phyloP scores from a whole-genome alignment of 305 asterid genomes.

The Fraxinus albicans region DNA sequence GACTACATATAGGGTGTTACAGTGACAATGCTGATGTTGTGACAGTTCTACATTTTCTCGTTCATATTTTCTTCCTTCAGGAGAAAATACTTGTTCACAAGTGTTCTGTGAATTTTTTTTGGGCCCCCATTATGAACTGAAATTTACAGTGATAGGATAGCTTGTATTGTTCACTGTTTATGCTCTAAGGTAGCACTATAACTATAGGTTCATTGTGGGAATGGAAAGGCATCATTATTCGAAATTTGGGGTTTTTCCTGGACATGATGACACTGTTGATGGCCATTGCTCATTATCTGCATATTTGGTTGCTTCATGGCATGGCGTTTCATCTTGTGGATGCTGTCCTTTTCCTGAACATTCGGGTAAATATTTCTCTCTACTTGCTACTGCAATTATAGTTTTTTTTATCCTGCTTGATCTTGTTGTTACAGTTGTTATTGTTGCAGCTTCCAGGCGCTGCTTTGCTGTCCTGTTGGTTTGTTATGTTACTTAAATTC shows the following conservation, averaged over 20 bases:
- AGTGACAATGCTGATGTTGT: background rate
- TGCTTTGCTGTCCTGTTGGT: constrained; percentile 11
- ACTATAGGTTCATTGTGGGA: constrained; percentile 73
- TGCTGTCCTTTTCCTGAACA: constrained; percentile 75
- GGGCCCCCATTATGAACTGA: constrained; percentile 5
- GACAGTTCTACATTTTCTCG: background rate
- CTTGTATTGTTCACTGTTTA: background rate
- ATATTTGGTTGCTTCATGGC: constrained; percentile 95
- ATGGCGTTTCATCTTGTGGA: constrained; percentile 86
- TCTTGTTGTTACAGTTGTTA: constrained; percentile 12
- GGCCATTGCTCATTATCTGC: constrained; percentile 84
- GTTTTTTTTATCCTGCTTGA: constrained; percentile 1
- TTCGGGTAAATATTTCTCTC: constrained; percentile 57
- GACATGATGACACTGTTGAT: constrained; percentile 81
- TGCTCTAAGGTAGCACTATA: constrained; percentile 10
- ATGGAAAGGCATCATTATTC: constrained; percentile 69
- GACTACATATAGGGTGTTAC: background rate
- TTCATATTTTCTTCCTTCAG: background rate
- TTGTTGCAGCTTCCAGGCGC: background rate
- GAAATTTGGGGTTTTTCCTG: constrained; percentile 75
- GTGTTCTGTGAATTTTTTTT: background rate
- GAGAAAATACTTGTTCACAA: background rate
- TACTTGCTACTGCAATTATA: constrained; percentile 6
- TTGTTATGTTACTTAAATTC: constrained; percentile 17
- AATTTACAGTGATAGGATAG: background rate